Evolutionary conservation across 495 filamentous ascomycete species (phyloP).

Genomic region (Aspergillus homomorphus): DNA sequence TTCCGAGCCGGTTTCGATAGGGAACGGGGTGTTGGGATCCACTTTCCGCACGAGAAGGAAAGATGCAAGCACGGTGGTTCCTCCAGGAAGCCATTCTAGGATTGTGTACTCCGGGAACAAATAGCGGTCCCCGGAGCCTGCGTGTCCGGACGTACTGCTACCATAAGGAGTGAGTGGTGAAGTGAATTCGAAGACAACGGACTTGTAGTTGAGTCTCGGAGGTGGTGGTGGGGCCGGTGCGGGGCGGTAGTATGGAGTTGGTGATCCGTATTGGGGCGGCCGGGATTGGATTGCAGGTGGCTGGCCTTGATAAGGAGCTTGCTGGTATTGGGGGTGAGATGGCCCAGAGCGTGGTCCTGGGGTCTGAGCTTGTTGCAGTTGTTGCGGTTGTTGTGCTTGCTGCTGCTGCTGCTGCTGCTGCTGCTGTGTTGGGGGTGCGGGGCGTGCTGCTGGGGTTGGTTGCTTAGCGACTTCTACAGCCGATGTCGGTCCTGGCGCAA

Average conservation of each 20-base stretch:
- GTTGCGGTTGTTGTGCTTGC: slow-evolving; percentile 20
- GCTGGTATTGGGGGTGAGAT: slow-evolving; percentile 31
- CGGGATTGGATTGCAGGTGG: slow-evolving; percentile 40
- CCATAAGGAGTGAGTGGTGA: slow-evolving; percentile 48
- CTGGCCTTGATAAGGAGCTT: slow-evolving; percentile 31
- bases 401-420: slow-evolving; percentile 15
- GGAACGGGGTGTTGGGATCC: slow-evolving; percentile 43
- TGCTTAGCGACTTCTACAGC: slow-evolving; percentile 14
- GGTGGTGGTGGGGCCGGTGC: slow-evolving; percentile 28
- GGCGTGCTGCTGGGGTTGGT: slow-evolving; percentile 8
- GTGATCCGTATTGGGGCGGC: slow-evolving; percentile 34
- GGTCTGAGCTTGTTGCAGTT: slow-evolving; percentile 23
- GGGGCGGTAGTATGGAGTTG: slow-evolving; percentile 37
- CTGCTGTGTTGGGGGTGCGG: slow-evolving; percentile 16
- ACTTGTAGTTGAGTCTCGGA: slow-evolving; percentile 57
- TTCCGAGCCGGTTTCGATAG: slow-evolving; percentile 33
- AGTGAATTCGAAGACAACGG: slow-evolving; percentile 80
- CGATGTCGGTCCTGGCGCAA: slow-evolving; percentile 24
- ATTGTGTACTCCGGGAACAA: slow-evolving; percentile 85
- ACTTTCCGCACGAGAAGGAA: slow-evolving; percentile 51
- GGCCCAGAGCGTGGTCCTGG: slow-evolving; percentile 28
- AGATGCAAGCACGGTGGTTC: slow-evolving; percentile 48
- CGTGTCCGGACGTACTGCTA: slow-evolving; percentile 56
- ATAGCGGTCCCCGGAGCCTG: slow-evolving; percentile 77
- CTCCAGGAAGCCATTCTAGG: slow-evolving; percentile 61